These are phyloP conservation scores for Irpex sp. DNA, from an alignment of 1,284 basidiomycete genomes.

Conservation along the genomic window DNA sequence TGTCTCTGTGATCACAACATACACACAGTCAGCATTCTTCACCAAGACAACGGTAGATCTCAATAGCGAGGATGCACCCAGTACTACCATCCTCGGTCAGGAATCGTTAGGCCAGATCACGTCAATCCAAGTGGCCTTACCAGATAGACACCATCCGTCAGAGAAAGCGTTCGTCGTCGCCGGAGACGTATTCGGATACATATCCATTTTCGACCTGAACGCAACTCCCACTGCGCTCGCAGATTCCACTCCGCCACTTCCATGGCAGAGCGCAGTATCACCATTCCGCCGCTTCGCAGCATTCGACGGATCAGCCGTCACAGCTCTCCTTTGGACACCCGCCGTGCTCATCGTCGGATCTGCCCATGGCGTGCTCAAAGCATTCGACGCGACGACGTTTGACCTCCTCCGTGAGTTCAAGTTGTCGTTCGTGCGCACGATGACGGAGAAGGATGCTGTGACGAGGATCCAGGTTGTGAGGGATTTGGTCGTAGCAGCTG, in stretches of 20 bases:
- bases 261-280: slow-evolving; percentile 14
- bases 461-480: slow-evolving; percentile 58
- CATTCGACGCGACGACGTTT: slow-evolving; percentile 67
- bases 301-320: slow-evolving; percentile 52
- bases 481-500: slow-evolving; percentile 57
- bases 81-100: slow-evolving; percentile 48
- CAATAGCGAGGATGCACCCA: slow-evolving; percentile 24
- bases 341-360: slow-evolving; percentile 59
- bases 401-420: slow-evolving; percentile 48
- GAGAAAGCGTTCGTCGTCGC: slow-evolving; percentile 47
- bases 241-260: slow-evolving; percentile 4
- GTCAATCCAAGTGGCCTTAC: slow-evolving; percentile 42
- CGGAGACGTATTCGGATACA: slow-evolving; percentile 54
- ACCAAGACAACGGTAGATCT: slow-evolving; percentile 38
- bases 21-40: slow-evolving; percentile 40
- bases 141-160: slow-evolving; percentile 17
- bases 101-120: slow-evolving; percentile 42
- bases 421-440: slow-evolving; percentile 37
- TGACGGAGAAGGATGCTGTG: slow-evolving; percentile 37
- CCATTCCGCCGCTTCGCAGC: slow-evolving; percentile 51
- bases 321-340: slow-evolving; percentile 56
- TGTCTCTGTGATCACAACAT: slow-evolving; percentile 37
- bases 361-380: slow-evolving; percentile 52
- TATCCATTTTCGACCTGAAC: slow-evolving; percentile 57
- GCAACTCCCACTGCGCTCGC: slow-evolving; percentile 11